Evolutionary conservation across 2,329 filamentous ascomycete species (phyloP).

Genomic region (Trichoderma sp.): DNA sequence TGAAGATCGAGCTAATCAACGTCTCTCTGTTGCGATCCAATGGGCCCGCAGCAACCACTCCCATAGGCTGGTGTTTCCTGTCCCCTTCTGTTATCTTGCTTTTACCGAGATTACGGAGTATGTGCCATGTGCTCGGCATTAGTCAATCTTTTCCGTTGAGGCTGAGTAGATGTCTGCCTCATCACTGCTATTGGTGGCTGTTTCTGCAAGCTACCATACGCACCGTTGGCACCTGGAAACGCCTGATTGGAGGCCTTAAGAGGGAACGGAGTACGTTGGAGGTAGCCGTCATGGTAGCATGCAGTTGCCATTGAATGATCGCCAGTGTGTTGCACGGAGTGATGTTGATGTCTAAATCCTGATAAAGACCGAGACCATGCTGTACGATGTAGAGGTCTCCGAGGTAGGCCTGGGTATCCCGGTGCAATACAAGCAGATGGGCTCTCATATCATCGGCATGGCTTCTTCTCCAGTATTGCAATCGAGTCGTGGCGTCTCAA

Average conservation of each 20-base stretch:
- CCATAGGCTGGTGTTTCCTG: not conserved
- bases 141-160: not conserved
- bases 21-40: not conserved
- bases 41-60: not conserved
- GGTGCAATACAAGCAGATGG: not conserved
- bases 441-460: not conserved
- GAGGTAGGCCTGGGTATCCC: not conserved
- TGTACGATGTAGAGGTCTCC: not conserved
- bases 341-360: not conserved
- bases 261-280: not conserved
- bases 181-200: not conserved
- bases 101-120: not conserved
- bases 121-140: not conserved
- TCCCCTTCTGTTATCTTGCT: not conserved
- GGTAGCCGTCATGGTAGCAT: not conserved
- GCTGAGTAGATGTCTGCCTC: not conserved
- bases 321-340: not conserved
- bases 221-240: too few relatives aligned
- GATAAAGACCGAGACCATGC: not conserved
- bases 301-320: not conserved
- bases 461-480: not conserved
- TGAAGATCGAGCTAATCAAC: not conserved
- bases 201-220: not conserved
- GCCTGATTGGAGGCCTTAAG: not conserved
- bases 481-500: not conserved